These are phyloP conservation scores for Thermomucor indicae-seudaticae DNA, from an alignment of 371 early-diverging fungal species.

Conservation along the genomic window DNA sequence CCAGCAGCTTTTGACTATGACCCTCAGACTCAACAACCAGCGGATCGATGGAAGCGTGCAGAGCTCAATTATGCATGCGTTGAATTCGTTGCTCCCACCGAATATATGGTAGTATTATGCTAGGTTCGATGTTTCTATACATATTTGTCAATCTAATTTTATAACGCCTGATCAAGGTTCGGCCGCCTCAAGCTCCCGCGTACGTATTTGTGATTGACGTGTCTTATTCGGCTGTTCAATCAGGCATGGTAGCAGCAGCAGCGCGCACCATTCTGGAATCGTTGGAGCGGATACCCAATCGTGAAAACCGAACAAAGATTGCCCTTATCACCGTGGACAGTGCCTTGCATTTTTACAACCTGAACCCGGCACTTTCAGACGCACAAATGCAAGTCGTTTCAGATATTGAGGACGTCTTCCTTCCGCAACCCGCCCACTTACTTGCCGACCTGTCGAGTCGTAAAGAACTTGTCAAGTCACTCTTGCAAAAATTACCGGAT, in stretches of 20 bases:
- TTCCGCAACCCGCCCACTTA: constrained; percentile 84
- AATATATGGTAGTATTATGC: constrained; percentile 68
- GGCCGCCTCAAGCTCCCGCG: constrained; percentile 84
- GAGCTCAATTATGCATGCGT: constrained; percentile 88
- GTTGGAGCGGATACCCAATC: constrained; percentile 85
- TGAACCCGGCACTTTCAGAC: constrained; percentile 59
- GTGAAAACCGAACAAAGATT: constrained; percentile 82
- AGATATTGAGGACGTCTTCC: constrained; percentile 85
- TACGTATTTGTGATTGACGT: constrained; percentile 93
- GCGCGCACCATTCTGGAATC: constrained; percentile 79
- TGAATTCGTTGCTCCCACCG: constrained; percentile 93
- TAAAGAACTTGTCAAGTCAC: constrained; percentile 59
- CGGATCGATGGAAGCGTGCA: constrained; percentile 82
- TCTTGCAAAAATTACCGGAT: constrained; percentile 72
- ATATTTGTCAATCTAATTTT: not conserved
- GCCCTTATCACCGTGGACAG: constrained; percentile 90
- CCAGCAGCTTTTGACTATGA: constrained; percentile 92
- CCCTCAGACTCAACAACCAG: constrained; percentile 68
- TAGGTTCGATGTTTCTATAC: not conserved
- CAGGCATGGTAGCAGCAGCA: constrained; percentile 68
- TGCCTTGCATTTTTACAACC: constrained; percentile 86
- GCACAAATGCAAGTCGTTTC: constrained; percentile 93
- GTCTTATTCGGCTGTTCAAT: constrained; percentile 80
- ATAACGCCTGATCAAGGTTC: not conserved
- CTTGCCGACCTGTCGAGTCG: constrained; percentile 84